Base-by-base conservation (phyloP, 257 asterid species). In the Primulina eburnea region DNA sequence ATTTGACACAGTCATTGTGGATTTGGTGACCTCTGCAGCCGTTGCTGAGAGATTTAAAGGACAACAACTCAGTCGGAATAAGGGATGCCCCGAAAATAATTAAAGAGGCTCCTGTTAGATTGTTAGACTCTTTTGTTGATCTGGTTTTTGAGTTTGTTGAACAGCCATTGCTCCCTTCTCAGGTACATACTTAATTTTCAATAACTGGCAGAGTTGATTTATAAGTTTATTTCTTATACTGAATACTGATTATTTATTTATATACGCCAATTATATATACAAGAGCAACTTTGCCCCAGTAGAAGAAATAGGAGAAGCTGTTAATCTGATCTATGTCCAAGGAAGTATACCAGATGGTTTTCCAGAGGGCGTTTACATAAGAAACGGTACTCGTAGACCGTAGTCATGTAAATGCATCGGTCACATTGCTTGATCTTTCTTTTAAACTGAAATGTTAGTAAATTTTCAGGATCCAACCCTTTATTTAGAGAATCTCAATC, bases 131-230 rank as follows among this genome's bases (percentile, higher is more conserved):
- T 16, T 73, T 83, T 5, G 85, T 80, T 6, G 82, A 78, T 76
- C 71, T 43, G 12, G 72, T 71, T 2, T 80, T 63, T 40, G 76
- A 73, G 26, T 75, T 83, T n/a, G 71, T 70, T 38, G 82, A 76
- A n/a, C 80, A 83, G 69, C 83, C 85, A 26, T 73, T 71, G 69
- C 82, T 83, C 37, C 82, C 80, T 26, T 83, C 86, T 74, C 88
- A 83, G 83, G 88, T 81, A 69, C 8, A 2, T 81, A 68, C 14
- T 0, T 34, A 16, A 18, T 37, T 18, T 21, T 43, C 9, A 26
- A 4, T 12, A 8, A 37, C 11, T 2, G 11, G 16, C 50, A 2
- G 5, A 10, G 10, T 24, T 24, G 4, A 5, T 9, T 38, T 38
- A 38, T 37, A 37, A 37, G 10, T 38, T 8, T 10, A 10, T 9